Conservation (phyloP, 352 stramenopile genomes). For the Peronospora destructor region DNA sequence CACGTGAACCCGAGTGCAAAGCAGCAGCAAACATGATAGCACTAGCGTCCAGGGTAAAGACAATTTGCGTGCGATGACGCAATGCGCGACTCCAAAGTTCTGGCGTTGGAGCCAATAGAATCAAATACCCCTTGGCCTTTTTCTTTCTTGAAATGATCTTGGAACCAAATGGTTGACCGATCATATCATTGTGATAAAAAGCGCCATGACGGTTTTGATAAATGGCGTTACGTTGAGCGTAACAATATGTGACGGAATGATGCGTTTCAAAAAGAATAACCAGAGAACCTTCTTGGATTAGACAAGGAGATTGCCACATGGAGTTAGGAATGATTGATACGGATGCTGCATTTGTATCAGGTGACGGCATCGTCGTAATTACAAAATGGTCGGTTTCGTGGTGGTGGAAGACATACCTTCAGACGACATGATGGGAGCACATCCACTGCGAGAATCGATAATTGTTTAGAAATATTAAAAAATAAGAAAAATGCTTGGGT, state of each 20-base stretch:
- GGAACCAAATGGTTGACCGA: constrained; percentile 81
- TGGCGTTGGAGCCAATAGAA: constrained; percentile 91
- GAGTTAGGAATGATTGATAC: constrained; percentile 42
- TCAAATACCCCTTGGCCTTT: constrained; percentile 84
- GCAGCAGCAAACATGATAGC: constrained; percentile 89
- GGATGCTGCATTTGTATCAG: constrained; percentile 22
- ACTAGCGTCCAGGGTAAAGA: constrained; percentile 92
- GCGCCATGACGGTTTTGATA: constrained; percentile 95
- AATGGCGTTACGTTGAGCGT: constrained; percentile 85
- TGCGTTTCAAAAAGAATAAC: constrained; percentile 97
- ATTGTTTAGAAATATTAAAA: too few species aligned
- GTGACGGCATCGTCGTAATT: constrained; percentile 26
- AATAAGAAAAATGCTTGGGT: too few species aligned
- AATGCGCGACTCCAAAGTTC: constrained; percentile 94
- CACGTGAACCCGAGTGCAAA: constrained; percentile 85
- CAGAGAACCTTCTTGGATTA: constrained; percentile 82
- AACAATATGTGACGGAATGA: constrained; percentile 92
- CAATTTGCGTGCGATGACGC: constrained; percentile 95
- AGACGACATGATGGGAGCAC: neutral
- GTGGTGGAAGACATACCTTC: constrained; percentile 2
- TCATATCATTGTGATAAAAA: constrained; percentile 96
- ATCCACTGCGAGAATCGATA: too few species aligned
- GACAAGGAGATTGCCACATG: constrained; percentile 53
- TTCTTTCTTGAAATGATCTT: constrained; percentile 69
- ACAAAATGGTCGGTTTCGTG: neutral